A percentile compares a stretch with the other conserved stretches of the same genome.
Conservation (phyloP, 1,139 yeast genomes). For the Pichia cactophila region DNA sequence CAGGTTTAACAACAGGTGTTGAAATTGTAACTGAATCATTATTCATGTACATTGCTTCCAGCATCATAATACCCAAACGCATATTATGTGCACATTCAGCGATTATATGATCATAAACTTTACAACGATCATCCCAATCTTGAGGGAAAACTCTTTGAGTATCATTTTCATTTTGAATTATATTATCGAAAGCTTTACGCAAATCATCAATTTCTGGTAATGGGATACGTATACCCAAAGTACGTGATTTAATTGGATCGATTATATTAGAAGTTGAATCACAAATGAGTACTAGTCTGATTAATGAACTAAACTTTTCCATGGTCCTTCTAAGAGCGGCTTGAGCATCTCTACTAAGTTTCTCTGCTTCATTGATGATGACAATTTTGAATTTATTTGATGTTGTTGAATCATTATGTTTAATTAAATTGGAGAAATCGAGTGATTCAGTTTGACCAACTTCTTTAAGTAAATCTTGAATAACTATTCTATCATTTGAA, state of each 20-base stretch:
- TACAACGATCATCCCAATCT: slow-evolving; percentile 32
- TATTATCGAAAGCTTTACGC: slow-evolving; percentile 41
- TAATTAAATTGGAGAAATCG: slow-evolving; percentile 46
- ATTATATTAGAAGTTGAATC: slow-evolving; percentile 88
- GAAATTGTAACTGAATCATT: slow-evolving; percentile 41
- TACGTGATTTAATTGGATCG: slow-evolving; percentile 90
- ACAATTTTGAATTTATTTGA: slow-evolving; percentile 82
- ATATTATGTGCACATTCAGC: slow-evolving; percentile 58
- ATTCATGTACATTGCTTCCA: slow-evolving; percentile 82
- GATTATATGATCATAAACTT: slow-evolving; percentile 48
- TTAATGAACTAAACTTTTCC: slow-evolving; percentile 90
- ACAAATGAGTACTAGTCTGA: slow-evolving; percentile 77
- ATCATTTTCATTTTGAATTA: slow-evolving; percentile 52
- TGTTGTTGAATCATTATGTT: slow-evolving; percentile 8
- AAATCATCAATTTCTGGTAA: slow-evolving; percentile 66
- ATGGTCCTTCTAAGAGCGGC: slow-evolving; percentile 96
- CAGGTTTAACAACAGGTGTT: slow-evolving; percentile 52
- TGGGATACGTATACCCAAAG: slow-evolving; percentile 75
- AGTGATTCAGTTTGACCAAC: slow-evolving; percentile 94
- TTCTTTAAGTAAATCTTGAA: slow-evolving; percentile 88
- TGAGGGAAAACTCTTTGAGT: slow-evolving; percentile 37
- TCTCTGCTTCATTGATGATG: slow-evolving; percentile 89
- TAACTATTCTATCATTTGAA: slow-evolving; percentile 86
- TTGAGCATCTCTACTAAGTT: slow-evolving; percentile 90
- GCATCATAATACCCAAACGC: slow-evolving; percentile 66